Base-by-base conservation (phyloP, 306 rosid genomes). In the Vigna hirtella region DNA sequence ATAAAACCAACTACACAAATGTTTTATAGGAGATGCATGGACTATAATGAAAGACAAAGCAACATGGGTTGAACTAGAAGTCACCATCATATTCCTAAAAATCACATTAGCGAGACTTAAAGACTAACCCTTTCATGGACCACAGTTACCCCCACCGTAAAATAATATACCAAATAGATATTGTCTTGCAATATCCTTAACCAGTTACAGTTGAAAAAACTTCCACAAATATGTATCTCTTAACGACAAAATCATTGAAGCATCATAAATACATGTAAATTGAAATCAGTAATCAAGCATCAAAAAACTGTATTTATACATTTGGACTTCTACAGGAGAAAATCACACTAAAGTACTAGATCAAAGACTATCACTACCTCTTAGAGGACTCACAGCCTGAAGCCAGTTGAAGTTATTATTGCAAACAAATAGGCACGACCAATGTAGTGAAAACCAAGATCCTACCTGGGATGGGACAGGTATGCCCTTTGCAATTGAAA, bases 351-450 rank as follows among this genome's bases (percentile, higher is more conserved):
- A 40, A 40, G 24, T 34, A 48, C 28, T 66, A 26, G 43, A 72
- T 55, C 66, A 77, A 72, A 77, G 72, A 53, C 58, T 10, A 40
- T 61, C 42, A 49, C 45, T 53, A 38, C 72, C 42, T 63, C 65
- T 53, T 55, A 18, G 12, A 8, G 28, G 22, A 56, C 57, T 9
- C 17, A 14, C 18, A 28, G 53, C 58, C 70, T 43, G 36, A 32
- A 59, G 69, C 40, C 43, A 28, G 18, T 47, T 40, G 49, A 63
- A 74, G 58, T 52, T 42, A 14, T 11, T 7, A 20, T 58, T 20
- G 34, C 16, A 36, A 12, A 58, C 65, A 58, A 26, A 28, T 12
- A 11, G 40, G 65, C 13, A 26, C 30, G 4, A 26, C 9, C 65
- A 58, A 13, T 11, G 43, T 28, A 30, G 43, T 30, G 12, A 14